Conservation (phyloP, 1,284 basidiomycete genomes). For the Apiotrichum mycotoxinovorans region DNA sequence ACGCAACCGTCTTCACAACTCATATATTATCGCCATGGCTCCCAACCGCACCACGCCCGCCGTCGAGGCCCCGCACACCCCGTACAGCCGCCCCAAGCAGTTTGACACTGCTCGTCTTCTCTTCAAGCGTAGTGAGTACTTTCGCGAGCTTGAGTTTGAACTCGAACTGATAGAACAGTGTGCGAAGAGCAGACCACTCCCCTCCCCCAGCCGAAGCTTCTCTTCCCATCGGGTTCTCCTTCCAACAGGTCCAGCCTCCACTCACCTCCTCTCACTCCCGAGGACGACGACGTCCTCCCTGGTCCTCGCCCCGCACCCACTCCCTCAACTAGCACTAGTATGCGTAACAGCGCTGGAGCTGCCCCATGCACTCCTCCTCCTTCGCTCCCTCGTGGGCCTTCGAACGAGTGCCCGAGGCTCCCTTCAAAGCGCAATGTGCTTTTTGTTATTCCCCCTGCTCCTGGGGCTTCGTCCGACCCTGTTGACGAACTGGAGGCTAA, state of each 20-base stretch:
- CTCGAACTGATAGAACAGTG: neutral
- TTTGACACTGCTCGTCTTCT: conserved; percentile 3
- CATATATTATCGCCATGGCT: neutral
- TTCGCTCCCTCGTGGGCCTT: neutral
- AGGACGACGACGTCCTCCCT: neutral
- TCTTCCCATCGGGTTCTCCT: neutral
- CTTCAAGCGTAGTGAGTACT: neutral
- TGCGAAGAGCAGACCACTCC: neutral
- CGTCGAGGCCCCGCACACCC: neutral
- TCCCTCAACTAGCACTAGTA: neutral
- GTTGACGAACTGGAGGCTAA: neutral
- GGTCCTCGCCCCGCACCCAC: neutral
- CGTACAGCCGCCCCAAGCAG: neutral
- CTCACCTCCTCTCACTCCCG: neutral
- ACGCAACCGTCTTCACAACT: neutral
- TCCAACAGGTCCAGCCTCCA: neutral
- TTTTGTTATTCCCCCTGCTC: neutral
- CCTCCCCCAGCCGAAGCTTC: neutral
- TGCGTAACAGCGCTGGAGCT: neutral
- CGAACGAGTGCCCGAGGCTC: neutral
- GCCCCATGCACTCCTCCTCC: neutral
- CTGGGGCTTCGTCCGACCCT: neutral
- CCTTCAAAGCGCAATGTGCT: neutral
- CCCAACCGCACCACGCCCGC: neutral
- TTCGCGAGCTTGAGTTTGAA: neutral